Evolutionary conservation across 306 rosid species (phyloP).

Genomic region (Cicer arietinum): DNA sequence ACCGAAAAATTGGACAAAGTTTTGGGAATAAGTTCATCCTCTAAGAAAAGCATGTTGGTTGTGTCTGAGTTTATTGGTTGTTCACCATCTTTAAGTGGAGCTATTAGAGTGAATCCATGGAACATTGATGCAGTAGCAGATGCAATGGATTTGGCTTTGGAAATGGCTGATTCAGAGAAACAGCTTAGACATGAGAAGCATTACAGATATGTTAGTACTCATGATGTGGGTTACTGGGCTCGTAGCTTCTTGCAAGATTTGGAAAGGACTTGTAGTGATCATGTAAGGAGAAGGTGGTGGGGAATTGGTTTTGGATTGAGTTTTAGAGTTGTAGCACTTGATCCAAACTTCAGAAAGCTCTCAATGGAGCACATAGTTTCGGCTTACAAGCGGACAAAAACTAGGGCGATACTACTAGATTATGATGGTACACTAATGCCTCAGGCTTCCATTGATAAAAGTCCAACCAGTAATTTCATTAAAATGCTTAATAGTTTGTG

Average conservation of each 20-base stretch:
- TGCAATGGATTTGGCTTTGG: conserved; percentile 81
- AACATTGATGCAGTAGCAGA: conserved; percentile 86
- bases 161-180: conserved; percentile 73
- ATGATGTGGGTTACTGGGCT: conserved; percentile 91
- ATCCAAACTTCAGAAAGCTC: conserved; percentile 79
- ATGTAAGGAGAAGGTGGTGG: conserved; percentile 75
- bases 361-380: conserved; percentile 79
- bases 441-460: conserved; percentile 69
- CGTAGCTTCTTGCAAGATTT: conserved; percentile 82
- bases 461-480: conserved; percentile 63
- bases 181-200: conserved; percentile 93
- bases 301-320: conserved; percentile 89
- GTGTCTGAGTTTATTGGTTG: conserved; percentile 90
- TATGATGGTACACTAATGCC: conserved; percentile 88
- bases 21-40: conserved; percentile 52
- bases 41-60: conserved; percentile 78
- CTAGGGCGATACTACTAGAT: conserved; percentile 79
- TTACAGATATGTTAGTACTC: conserved; percentile 83
- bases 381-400: conserved; percentile 68
- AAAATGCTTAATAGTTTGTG: conserved; percentile 65
- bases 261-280: conserved; percentile 81
- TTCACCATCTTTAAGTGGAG: conserved; percentile 89
- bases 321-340: conserved; percentile 86
- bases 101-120: conserved; percentile 91
- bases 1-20: conserved; percentile 65